Conservation (phyloP, 2,329 filamentous ascomycete genomes). For the Neofusicoccum laricinum region DNA sequence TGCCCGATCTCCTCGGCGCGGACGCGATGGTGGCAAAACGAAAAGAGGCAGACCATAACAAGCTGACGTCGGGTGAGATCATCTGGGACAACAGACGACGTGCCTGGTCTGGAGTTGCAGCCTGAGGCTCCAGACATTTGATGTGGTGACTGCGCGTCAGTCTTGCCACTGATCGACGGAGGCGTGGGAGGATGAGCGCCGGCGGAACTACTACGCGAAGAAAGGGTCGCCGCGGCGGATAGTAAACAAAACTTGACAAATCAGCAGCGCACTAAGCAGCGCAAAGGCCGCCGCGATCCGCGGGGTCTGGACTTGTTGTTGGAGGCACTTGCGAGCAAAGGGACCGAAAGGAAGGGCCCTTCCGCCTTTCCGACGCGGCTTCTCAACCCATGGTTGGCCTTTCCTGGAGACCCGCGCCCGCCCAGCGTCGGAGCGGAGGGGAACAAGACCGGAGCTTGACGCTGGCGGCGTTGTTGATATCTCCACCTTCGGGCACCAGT, state of each 20-base stretch:
- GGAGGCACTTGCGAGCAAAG: background rate
- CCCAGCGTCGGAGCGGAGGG: background rate
- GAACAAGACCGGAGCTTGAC: background rate
- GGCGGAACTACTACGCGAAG: background rate
- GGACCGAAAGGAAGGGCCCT: constrained; percentile 3
- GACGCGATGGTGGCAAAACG: background rate
- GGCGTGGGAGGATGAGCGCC: background rate
- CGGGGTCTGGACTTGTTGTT: background rate
- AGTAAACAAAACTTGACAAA: constrained; percentile 8
- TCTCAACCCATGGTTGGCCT: background rate
- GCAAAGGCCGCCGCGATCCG: background rate
- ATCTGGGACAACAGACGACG: background rate
- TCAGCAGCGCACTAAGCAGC: background rate
- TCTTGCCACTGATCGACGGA: constrained; percentile 2
- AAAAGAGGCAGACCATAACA: background rate
- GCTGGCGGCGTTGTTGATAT: background rate
- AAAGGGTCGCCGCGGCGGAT: background rate
- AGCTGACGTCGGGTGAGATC: constrained; percentile 1
- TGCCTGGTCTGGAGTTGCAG: background rate
- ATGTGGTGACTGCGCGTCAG: background rate
- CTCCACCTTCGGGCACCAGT: background rate
- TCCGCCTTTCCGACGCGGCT: background rate
- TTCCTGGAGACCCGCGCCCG: background rate
- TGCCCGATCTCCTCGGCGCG: background rate
- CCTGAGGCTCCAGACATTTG: background rate